Base-by-base conservation (phyloP, 306 rosid genomes). In the Cucumis cinereus region DNA sequence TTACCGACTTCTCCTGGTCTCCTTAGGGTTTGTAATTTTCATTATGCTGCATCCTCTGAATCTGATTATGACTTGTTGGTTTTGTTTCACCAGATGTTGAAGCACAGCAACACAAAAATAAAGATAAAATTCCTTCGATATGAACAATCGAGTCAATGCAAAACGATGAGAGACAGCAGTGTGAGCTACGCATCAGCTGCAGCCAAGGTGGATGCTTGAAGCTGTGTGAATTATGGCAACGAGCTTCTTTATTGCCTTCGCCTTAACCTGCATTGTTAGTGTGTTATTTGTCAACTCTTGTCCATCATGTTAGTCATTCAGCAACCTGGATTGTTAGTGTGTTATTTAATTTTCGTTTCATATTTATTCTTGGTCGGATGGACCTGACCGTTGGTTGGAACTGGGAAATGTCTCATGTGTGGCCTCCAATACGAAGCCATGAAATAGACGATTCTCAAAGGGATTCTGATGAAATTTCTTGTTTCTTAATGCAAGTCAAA, bases 101-200 rank as follows among this genome's bases (percentile, higher is more conserved):
- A 80, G 87, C 83, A 85, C 81, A 52, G 89, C 85, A 79, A 91
- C 1, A 88, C 91, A 33, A 89, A 79, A 79, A 89, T 92, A 38
- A 89, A 87, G 81, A 57, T 95, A 28, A 90, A 88, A 58, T 95
- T 95, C 79, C 97, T 95, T 58, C 91, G 87, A 28, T 95, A 95
- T 36, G 97, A 95, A 82, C 99, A 95, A 76, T 95, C 99, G 17
- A 92, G 92, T 78, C 95, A 86, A 72, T 95, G 99, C 97, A 85
- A 87, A 54, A 88, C 82, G 59, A 78, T 38, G 64, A 83, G 92
- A 81, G 99, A 95, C 77, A 90, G 98, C 83, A 95, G 99, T 38
- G 99, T 95, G 43, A 95, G 99, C 80, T 95, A 92, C 82, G 99
- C 99, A 79, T 92, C 99, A 16, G 99, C 98, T 14, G 98, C 99